These are phyloP conservation scores for Neocallimastix lanati DNA, from an alignment of 192 early-diverging fungal genomes.

Conservation along the genomic window DNA sequence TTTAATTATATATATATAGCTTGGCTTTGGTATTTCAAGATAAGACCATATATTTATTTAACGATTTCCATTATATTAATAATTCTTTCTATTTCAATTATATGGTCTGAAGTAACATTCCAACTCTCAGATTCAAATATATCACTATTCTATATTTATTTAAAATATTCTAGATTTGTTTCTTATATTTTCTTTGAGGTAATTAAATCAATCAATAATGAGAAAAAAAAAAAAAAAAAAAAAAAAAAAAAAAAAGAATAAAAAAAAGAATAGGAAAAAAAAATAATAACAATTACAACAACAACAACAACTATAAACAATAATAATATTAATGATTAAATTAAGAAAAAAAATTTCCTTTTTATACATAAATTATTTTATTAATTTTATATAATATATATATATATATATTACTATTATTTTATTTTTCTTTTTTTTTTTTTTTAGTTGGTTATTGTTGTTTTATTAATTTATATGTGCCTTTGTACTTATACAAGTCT, in stretches of 20 bases:
- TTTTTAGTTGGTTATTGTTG: conserved; percentile 46
- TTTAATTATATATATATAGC: conserved; percentile 7
- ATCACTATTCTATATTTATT: conserved; percentile 52
- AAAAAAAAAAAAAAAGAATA: too few relatives aligned
- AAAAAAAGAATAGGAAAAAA: too few relatives aligned
- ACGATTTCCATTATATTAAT: conserved; percentile 35
- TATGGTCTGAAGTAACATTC: conserved; percentile 93
- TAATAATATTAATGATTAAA: too few relatives aligned
- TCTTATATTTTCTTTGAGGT: conserved; percentile 24
- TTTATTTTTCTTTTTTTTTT: too few relatives aligned
- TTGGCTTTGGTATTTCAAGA: conserved; percentile 72
- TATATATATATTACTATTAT: background rate
- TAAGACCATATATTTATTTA: conserved; percentile 47
- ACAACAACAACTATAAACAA: too few relatives aligned
- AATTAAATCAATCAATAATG: too few relatives aligned
- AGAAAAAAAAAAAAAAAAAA: too few relatives aligned
- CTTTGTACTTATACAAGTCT: conserved; percentile 78
- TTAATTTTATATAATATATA: too few relatives aligned
- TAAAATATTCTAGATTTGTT: conserved; percentile 6
- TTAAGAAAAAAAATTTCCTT: too few relatives aligned
- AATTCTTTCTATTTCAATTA: conserved; percentile 40
- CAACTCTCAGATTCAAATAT: conserved; percentile 31
- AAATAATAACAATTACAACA: too few relatives aligned
- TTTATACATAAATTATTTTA: too few relatives aligned
- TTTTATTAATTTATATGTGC: conserved; percentile 78